Conservation (phyloP, 148 eudicot genomes). For the Spergularia marina region DNA sequence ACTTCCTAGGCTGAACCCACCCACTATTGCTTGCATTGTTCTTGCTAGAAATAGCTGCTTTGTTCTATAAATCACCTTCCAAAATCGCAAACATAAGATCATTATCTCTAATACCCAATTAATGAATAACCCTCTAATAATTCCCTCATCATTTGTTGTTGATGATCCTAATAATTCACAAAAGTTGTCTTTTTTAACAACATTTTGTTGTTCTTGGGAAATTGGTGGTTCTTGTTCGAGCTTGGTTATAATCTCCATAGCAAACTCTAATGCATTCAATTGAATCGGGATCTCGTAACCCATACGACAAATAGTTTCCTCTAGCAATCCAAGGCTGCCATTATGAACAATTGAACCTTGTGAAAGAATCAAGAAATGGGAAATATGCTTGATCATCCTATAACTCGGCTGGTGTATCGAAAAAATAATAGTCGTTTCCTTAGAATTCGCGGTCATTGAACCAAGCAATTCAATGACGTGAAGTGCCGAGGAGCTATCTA, state of each 20-base stretch:
- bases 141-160: conserved; percentile 4
- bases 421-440: conserved; percentile 55
- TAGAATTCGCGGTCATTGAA: conserved; percentile 64
- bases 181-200: conserved; percentile 14
- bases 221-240: conserved; percentile 41
- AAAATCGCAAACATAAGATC: conserved; percentile 61
- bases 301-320: conserved; percentile 48
- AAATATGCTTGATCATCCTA: conserved; percentile 61
- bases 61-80: conserved; percentile 84
- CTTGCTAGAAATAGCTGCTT: conserved; percentile 85
- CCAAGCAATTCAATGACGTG: conserved; percentile 78
- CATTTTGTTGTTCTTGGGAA: conserved; percentile 1
- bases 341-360: conserved; percentile 65
- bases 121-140: conserved; percentile 6
- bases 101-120: conserved; percentile 42
- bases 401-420: conserved; percentile 96
- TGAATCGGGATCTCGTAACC: conserved; percentile 70
- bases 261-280: conserved; percentile 72
- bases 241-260: conserved; percentile 71
- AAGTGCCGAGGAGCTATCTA: conserved; percentile 82
- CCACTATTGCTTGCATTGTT: conserved; percentile 89
- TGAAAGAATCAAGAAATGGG: conserved; percentile 72
- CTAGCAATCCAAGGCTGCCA: conserved; percentile 68
- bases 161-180: not conserved
- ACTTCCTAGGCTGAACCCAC: conserved; percentile 85